These are phyloP conservation scores for Trametes cinnabarina DNA, from an alignment of 768 basidiomycete genomes.

Conservation along the genomic window DNA sequence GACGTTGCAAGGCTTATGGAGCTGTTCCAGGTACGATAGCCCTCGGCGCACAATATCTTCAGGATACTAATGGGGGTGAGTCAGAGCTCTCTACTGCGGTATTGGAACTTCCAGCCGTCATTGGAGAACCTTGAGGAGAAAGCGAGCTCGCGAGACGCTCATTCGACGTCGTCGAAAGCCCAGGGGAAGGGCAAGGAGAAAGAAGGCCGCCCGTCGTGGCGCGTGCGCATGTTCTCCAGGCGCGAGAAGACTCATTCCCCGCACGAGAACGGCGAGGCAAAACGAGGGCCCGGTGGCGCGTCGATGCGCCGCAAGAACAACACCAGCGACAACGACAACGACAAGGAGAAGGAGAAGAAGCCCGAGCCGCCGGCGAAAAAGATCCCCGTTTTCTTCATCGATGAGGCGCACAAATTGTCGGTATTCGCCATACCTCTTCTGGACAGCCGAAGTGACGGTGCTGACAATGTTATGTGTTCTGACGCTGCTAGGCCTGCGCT, in stretches of 20 bases:
- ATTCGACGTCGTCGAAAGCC: slow-evolving; percentile 5
- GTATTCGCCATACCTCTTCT: background rate
- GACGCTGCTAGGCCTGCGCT: slow-evolving; percentile 53
- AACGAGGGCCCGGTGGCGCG: background rate
- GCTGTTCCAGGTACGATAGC: slow-evolving; percentile 59
- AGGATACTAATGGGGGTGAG: background rate
- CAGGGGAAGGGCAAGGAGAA: slow-evolving; percentile 6
- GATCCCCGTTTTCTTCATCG: slow-evolving; percentile 79
- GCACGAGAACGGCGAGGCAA: slow-evolving; percentile 13
- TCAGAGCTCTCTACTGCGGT: slow-evolving; percentile 70
- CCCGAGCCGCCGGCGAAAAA: slow-evolving; percentile 51
- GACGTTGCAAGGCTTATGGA: slow-evolving; percentile 85
- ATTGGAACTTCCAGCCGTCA: slow-evolving; percentile 63
- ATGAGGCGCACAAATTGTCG: slow-evolving; percentile 83
- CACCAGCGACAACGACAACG: slow-evolving; percentile 29
- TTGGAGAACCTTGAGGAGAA: slow-evolving; percentile 8
- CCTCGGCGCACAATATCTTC: background rate
- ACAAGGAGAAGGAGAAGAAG: slow-evolving; percentile 34
- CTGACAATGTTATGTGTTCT: background rate
- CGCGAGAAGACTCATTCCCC: slow-evolving; percentile 9
- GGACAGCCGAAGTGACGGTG: background rate
- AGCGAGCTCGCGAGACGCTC: slow-evolving; percentile 7
- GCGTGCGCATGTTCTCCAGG: slow-evolving; percentile 20
- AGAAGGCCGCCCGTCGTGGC: slow-evolving; percentile 18
- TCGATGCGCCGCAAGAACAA: no score